Evolutionary conservation across 192 early-diverging fungal genomes (phyloP).

Genomic region (Mortierella claussenii): DNA sequence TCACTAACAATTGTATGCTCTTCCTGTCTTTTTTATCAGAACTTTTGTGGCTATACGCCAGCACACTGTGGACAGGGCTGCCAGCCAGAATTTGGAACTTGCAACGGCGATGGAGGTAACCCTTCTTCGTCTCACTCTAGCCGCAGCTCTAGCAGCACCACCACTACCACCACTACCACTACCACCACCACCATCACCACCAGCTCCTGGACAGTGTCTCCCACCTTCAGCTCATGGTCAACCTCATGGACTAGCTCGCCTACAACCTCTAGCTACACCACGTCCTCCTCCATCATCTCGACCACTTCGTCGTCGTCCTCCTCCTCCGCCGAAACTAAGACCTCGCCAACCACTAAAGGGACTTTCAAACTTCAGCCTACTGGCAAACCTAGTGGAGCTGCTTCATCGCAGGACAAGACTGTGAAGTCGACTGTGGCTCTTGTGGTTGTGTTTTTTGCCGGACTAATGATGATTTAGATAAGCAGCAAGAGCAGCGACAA

Average conservation of each 20-base stretch:
- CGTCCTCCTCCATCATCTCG: too few species aligned
- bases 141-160: neutral
- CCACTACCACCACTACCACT: neutral
- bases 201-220: neutral
- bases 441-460: conserved; percentile 30
- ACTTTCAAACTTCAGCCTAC: conserved; percentile 44
- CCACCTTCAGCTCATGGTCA: neutral
- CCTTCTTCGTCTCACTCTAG: neutral
- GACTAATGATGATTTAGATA: conserved; percentile 36
- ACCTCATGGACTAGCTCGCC: neutral
- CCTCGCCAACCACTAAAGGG: conserved; percentile 16
- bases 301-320: conserved; percentile 10
- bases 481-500: too few species aligned
- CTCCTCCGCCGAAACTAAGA: neutral
- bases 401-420: conserved; percentile 37
- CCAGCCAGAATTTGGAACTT: conserved; percentile 22
- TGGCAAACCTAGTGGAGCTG: conserved; percentile 27
- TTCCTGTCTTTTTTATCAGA: too few species aligned
- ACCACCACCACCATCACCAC: neutral
- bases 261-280: neutral
- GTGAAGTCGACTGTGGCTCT: conserved; percentile 36
- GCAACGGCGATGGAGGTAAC: neutral
- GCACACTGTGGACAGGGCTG: conserved; percentile 22
- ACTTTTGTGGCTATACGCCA: conserved; percentile 21
- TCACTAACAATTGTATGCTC: too few species aligned